Evolutionary conservation across 768 basidiomycete species (phyloP).

Genomic region (Gautieria morchelliformis): DNA sequence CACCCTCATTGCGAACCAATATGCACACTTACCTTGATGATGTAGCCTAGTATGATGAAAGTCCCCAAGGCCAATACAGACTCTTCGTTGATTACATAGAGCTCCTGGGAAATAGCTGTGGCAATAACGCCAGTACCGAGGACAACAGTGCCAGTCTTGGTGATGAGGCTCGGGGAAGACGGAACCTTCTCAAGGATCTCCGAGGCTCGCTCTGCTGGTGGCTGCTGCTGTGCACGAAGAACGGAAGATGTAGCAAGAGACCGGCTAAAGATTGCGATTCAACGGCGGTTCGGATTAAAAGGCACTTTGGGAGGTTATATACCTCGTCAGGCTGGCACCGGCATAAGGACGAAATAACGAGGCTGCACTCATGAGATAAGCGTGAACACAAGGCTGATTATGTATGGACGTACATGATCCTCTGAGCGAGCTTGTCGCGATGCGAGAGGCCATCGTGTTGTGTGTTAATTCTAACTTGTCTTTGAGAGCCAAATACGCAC

Average conservation of each 20-base stretch:
- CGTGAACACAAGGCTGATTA: too few relatives aligned
- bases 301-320: slow-evolving; percentile 9
- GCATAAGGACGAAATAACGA: slow-evolving; percentile 24
- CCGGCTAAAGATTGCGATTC: slow-evolving; percentile 35
- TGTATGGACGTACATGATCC: slow-evolving; percentile 12
- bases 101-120: slow-evolving; percentile 91
- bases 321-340: slow-evolving; percentile 36
- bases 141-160: slow-evolving; percentile 90
- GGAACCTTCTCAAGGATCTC: slow-evolving; percentile 85
- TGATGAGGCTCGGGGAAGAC: slow-evolving; percentile 77
- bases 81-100: slow-evolving; percentile 97
- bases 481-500: not conserved
- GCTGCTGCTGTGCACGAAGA: slow-evolving; percentile 46
- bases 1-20: not conserved
- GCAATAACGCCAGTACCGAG: slow-evolving; percentile 85
- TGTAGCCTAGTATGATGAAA: slow-evolving; percentile 69
- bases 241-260: slow-evolving; percentile 39
- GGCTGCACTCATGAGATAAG: slow-evolving; percentile 4
- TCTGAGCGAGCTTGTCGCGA: slow-evolving; percentile 17
- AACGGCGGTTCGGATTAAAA: slow-evolving; percentile 4
- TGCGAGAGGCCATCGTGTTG: slow-evolving; percentile 19
- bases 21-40: slow-evolving; percentile 56
- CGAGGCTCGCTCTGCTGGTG: slow-evolving; percentile 79
- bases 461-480: not conserved
- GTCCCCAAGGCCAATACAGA: slow-evolving; percentile 80